phyloP scores from a whole-genome alignment of 1,139 yeast species.

The Pneumocystis wakefieldiae region DNA sequence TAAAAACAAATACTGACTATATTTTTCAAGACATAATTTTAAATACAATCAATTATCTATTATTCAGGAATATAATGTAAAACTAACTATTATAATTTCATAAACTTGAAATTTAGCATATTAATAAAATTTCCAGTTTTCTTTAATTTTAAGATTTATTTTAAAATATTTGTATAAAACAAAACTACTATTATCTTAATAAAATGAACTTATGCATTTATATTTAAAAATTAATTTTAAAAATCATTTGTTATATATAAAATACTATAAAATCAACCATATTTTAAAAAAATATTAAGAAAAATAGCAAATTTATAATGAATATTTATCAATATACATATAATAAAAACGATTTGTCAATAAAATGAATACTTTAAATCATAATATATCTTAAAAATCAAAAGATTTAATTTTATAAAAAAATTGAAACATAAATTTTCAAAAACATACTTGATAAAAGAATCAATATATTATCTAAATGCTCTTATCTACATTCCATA shows the following conservation, averaged over 20 bases:
- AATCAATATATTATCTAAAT: not conserved
- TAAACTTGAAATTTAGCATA: too few relatives aligned
- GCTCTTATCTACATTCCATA: not conserved
- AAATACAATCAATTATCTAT: too few relatives aligned
- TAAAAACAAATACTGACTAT: too few relatives aligned
- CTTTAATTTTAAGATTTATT: not conserved
- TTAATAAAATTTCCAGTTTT: not conserved
- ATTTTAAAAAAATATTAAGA: too few relatives aligned
- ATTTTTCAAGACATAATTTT: too few relatives aligned
- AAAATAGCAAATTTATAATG: too few relatives aligned
- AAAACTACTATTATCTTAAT: not conserved
- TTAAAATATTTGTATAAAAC: not conserved
- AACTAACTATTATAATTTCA: too few relatives aligned
- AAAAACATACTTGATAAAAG: not conserved
- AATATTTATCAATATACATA: not conserved
- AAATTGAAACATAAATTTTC: not conserved
- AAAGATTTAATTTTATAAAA: too few relatives aligned
- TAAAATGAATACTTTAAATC: too few relatives aligned
- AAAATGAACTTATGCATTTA: not conserved
- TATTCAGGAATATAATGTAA: too few relatives aligned
- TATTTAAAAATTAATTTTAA: not conserved
- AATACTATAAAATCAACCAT: not conserved
- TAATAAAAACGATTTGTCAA: not conserved
- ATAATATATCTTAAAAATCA: too few relatives aligned
- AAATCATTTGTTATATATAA: not conserved